Conservation (phyloP, 2,329 filamentous ascomycete species). For the Colletotrichum brevisporum region DNA sequence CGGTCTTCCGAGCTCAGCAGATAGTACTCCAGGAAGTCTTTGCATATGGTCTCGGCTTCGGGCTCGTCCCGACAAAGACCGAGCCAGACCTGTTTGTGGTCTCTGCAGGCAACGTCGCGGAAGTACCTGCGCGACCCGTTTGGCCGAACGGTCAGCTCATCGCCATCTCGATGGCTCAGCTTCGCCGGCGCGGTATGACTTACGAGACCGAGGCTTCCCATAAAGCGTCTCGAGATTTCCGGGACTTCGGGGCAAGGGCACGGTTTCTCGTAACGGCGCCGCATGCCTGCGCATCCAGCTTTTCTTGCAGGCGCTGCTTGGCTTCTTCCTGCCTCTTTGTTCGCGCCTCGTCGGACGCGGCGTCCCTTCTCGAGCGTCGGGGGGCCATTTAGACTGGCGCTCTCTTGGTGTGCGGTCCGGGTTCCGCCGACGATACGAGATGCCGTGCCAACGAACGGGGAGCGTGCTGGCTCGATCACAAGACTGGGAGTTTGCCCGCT, state of each 20-base stretch:
- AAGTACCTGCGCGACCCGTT: no score
- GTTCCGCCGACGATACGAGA: no score
- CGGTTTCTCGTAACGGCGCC: background rate
- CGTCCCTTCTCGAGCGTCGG: background rate
- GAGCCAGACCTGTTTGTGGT: no score
- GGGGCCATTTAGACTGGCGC: background rate
- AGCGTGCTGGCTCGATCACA: background rate
- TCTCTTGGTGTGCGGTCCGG: background rate
- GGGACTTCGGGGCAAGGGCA: no score
- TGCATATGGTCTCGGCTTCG: no score
- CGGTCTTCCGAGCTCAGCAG: no score
- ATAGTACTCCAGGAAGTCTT: no score
- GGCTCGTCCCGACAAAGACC: no score
- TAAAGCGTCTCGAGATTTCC: no score
- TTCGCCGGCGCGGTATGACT: no score
- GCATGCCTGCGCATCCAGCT: background rate
- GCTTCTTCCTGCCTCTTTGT: background rate
- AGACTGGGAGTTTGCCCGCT: background rate
- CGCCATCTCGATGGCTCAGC: background rate
- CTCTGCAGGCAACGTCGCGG: no score
- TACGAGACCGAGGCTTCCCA: no score
- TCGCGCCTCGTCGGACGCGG: background rate
- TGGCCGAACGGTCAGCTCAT: background rate
- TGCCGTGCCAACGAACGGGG: background rate
- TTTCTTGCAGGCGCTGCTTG: background rate